Percentiles rank a stretch among this genome's conserved stretches.
These are phyloP conservation scores for Cryphonectria parasitica DNA, from an alignment of 2,329 filamentous ascomycete genomes.

Conservation along the genomic window DNA sequence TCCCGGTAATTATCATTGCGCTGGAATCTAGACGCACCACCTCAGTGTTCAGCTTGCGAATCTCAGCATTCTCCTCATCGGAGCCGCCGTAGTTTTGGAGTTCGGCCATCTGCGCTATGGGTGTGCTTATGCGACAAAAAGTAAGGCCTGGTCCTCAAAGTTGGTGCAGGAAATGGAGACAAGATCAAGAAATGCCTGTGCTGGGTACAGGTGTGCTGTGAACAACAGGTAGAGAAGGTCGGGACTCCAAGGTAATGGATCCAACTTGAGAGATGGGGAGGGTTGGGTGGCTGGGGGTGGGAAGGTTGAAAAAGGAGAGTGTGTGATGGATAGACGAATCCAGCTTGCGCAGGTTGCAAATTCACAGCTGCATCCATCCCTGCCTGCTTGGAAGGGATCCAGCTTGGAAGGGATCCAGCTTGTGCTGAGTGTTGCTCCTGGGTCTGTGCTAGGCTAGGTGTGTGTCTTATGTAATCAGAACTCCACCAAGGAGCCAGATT, in stretches of 20 bases:
- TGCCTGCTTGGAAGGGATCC: background rate
- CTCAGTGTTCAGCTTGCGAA: constrained; percentile 77
- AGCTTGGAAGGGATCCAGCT: background rate
- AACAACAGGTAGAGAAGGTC: background rate
- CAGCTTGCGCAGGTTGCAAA: constrained; percentile 20
- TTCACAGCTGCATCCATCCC: constrained; percentile 11
- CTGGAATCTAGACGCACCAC: constrained; percentile 63
- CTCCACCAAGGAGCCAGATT: constrained; percentile 5
- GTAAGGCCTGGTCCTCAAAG: constrained; percentile 11
- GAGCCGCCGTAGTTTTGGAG: constrained; percentile 71
- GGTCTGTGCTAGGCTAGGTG: background rate
- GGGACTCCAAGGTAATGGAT: constrained; percentile 4
- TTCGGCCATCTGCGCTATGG: constrained; percentile 62
- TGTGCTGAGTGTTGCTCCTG: background rate
- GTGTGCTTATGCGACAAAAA: constrained; percentile 23
- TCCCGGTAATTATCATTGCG: background rate
- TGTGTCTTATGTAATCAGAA: background rate
- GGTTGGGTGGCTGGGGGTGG: background rate
- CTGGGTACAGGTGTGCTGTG: background rate
- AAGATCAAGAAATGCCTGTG: background rate
- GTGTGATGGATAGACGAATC: background rate
- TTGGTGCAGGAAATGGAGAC: background rate
- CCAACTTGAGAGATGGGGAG: background rate
- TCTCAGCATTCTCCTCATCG: constrained; percentile 81
- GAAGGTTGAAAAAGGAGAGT: constrained; percentile 6